Percentiles rank a stretch among this genome's conserved stretches.
Evolutionary conservation across 306 rosid genomes (phyloP).

Genomic region (Boehmeria nivea): DNA sequence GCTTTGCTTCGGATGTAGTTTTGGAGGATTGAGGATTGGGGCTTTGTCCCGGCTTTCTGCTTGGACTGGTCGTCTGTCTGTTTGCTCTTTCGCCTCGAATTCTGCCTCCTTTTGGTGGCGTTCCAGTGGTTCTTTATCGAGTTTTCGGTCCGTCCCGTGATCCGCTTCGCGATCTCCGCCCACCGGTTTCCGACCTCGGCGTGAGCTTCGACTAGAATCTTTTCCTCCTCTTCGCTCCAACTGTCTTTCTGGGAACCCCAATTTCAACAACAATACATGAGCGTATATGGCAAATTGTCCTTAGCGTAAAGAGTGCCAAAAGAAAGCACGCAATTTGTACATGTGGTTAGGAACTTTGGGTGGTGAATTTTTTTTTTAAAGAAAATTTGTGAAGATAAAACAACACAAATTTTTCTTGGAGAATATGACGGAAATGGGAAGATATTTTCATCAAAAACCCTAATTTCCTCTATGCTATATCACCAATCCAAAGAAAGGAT

Average conservation of each 20-base stretch:
- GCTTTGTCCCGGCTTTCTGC: conserved; percentile 24
- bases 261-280: neutral
- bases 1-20: conserved; percentile 53
- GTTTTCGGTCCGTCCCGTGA: conserved; percentile 81
- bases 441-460: too few relatives aligned
- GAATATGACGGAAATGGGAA: too few relatives aligned
- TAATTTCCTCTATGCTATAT: too few relatives aligned
- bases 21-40: conserved; percentile 60
- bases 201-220: conserved; percentile 55
- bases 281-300: too few relatives aligned
- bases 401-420: too few relatives aligned
- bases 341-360: too few relatives aligned
- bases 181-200: conserved; percentile 63
- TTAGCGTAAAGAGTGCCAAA: too few relatives aligned
- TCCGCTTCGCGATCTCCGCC: conserved; percentile 79
- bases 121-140: conserved; percentile 95
- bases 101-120: conserved; percentile 82
- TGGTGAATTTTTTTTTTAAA: too few relatives aligned
- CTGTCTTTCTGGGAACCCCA: conserved; percentile 50
- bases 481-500: too few relatives aligned
- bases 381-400: too few relatives aligned
- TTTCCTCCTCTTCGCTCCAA: conserved; percentile 84
- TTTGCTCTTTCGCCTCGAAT: conserved; percentile 65
- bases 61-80: conserved; percentile 21
- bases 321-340: too few relatives aligned